These are phyloP conservation scores for Podospora tetraspora DNA, from an alignment of 495 filamentous ascomycete species.

Conservation along the genomic window DNA sequence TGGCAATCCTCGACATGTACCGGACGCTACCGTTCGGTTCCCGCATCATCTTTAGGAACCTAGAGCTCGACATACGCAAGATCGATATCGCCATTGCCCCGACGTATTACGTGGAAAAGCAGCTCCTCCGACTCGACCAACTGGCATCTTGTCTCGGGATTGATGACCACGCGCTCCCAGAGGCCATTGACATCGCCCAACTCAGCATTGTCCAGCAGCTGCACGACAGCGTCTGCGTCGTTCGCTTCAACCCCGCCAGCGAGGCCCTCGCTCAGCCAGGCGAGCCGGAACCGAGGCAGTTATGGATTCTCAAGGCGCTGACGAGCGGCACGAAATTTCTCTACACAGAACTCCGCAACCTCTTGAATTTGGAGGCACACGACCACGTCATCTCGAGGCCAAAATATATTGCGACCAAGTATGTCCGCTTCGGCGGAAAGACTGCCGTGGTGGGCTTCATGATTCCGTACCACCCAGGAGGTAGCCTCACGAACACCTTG, in stretches of 20 bases:
- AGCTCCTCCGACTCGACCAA: conserved; percentile 29
- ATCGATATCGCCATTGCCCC: conserved; percentile 36
- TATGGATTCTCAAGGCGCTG: conserved; percentile 47
- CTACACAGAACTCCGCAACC: conserved; percentile 43
- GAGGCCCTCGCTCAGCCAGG: conserved; percentile 1
- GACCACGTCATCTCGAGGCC: conserved; percentile 39
- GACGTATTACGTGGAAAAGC: conserved; percentile 40
- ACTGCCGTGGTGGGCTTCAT: conserved; percentile 43
- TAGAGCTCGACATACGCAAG: conserved; percentile 34
- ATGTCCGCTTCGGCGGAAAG: conserved; percentile 42
- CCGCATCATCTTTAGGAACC: conserved; percentile 41
- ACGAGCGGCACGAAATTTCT: conserved; percentile 45
- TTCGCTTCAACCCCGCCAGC: conserved; percentile 25
- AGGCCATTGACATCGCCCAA: conserved; percentile 35
- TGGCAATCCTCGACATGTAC: conserved; percentile 21
- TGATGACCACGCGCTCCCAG: conserved; percentile 26
- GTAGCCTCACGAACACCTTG: conserved; percentile 40
- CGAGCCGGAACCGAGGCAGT: conserved; percentile 6
- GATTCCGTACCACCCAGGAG: conserved; percentile 36
- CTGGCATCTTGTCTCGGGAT: conserved; percentile 30
- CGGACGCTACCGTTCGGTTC: conserved; percentile 41
- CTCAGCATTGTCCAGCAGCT: conserved; percentile 38
- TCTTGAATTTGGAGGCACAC: conserved; percentile 40
- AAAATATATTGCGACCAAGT: conserved; percentile 41
- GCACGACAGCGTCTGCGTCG: conserved; percentile 44